phyloP scores from a whole-genome alignment of 2,329 filamentous ascomycete genomes.

The Phaeosphaeriaceae sp. region DNA sequence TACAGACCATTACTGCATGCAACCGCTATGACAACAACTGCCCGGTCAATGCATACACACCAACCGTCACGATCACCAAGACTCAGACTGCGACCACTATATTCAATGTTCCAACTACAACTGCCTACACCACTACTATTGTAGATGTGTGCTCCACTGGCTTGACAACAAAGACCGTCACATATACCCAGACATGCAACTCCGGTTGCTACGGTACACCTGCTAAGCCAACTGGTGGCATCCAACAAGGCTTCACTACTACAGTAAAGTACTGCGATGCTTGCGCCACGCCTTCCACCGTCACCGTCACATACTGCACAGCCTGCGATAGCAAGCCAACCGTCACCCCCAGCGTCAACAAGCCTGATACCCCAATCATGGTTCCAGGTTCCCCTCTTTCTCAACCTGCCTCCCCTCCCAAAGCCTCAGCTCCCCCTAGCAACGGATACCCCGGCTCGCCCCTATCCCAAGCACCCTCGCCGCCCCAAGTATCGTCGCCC shows the following conservation, averaged over 20 bases:
- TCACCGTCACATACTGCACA: conserved; percentile 4
- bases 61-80: background rate
- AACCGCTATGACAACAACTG: conserved; percentile 1
- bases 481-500: too few relatives aligned
- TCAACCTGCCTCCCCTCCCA: too few relatives aligned
- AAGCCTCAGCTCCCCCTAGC: too few relatives aligned
- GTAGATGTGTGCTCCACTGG: conserved; percentile 6
- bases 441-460: too few relatives aligned
- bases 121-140: background rate
- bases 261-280: conserved; percentile 6
- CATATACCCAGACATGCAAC: conserved; percentile 1
- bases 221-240: background rate
- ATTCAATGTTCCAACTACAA: conserved; percentile 4
- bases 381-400: too few relatives aligned
- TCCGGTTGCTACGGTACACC: background rate
- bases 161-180: conserved; percentile 3
- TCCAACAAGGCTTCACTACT: conserved; percentile 3
- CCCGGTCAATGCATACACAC: background rate
- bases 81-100: background rate
- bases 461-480: too few relatives aligned
- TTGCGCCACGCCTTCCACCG: conserved; percentile 2
- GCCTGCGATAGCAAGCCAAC: background rate
- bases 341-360: too few relatives aligned
- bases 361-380: too few relatives aligned
- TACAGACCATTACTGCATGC: conserved; percentile 4